Base-by-base conservation (phyloP, 352 stramenopile genomes). In the Phytopythium helicoides region DNA sequence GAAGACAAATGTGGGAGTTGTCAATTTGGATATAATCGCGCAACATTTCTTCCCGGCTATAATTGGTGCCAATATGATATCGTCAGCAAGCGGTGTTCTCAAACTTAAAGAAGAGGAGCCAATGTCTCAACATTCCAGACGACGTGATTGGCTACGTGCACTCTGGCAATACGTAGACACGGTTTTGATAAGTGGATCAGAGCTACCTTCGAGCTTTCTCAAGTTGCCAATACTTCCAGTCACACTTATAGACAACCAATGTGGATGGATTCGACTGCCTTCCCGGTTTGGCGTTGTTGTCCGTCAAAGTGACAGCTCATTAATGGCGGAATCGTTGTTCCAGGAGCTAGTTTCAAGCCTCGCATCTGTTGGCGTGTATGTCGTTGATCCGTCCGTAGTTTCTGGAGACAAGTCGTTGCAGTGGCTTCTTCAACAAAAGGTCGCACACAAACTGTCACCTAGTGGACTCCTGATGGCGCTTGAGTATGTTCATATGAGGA, bases 161-260 rank as follows among this genome's bases (percentile, higher is more conserved):
- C 54, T 81, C 35, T 89, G 77, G 77, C 60, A 49, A 31, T 87
- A 86, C 53, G 49, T 79, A 23, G 71, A 86, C 19, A 56, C 53
- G 31, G 66, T 64, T 1, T 47, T 87, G 51, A 34, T 51, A 26
- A 68, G 28, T 11, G 54, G 61, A 25, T 52, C 70, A 9, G 58
- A 63, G 18, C 33, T 75, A 5, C 62, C 52, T 3, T 40, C 60
- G 44, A 39, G 37, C 10, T 65, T 81, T 14, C 41, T 56, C 18
- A 66, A 82, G 18, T 80, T 64, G 71, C 75, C 75, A 7, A 62
- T 81, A 34, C 52, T 80, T 34, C 75, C 77, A 14, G 60, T 81
- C 6, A 18, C 58, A 35, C 40, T 49, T 19, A 56, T 62, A 15
- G 49, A 54, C 21, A 21, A 18, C 6, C 62, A 40, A 38, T 57